A percentile compares a stretch with the other conserved stretches of the same genome.
Evolutionary conservation across 805 yeast genomes (phyloP).

Genomic region (Hanseniaspora thailandica): DNA sequence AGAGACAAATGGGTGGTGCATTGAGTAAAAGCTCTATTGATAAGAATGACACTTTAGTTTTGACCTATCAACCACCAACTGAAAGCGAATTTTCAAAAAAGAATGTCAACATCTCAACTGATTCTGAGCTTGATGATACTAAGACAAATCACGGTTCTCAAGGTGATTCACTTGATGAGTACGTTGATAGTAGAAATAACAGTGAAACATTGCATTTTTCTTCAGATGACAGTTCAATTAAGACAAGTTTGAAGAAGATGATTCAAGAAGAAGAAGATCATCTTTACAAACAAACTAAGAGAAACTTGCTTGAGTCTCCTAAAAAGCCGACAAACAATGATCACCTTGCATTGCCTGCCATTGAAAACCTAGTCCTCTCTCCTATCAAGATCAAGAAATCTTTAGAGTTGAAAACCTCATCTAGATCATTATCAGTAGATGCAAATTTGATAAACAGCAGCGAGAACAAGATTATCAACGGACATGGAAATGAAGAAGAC

Average conservation of each 20-base stretch:
- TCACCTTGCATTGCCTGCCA: background rate
- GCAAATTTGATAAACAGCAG: background rate
- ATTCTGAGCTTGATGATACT: conserved; percentile 9
- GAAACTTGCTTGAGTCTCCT: background rate
- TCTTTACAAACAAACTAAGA: background rate
- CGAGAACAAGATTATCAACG: conserved; percentile 11
- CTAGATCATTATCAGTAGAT: conserved; percentile 10
- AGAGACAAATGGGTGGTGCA: conserved; percentile 11
- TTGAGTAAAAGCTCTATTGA: background rate
- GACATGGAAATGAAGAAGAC: conserved; percentile 13
- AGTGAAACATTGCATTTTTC: background rate
- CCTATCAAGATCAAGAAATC: conserved; percentile 4
- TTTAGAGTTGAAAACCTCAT: conserved; percentile 3
- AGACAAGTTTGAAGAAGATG: background rate
- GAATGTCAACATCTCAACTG: background rate
- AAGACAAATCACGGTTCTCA: background rate
- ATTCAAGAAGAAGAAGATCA: background rate
- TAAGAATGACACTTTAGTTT: background rate
- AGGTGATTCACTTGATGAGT: too few relatives aligned
- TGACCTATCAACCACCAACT: background rate
- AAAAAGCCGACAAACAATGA: background rate
- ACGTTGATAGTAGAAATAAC: conserved; percentile 1
- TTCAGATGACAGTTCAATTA: background rate
- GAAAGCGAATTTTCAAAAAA: background rate
- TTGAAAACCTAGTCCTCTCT: conserved; percentile 1